phyloP scores from a whole-genome alignment of 768 basidiomycete species.

The Serendipita vermifera region DNA sequence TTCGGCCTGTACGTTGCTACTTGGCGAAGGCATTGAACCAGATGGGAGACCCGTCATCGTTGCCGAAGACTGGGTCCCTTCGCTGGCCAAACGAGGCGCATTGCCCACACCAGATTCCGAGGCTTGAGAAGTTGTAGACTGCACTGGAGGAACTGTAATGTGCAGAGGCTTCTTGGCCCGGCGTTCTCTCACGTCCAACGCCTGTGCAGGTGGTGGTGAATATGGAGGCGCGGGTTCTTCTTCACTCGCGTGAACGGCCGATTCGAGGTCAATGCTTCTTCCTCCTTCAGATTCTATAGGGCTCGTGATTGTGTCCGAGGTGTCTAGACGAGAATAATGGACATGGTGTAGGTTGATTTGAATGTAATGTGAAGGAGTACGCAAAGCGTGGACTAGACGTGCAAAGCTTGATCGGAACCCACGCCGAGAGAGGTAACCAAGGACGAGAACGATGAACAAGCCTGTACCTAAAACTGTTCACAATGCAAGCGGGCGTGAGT shows the following conservation, averaged over 20 bases:
- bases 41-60: neutral
- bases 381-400: neutral
- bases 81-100: neutral
- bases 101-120: neutral
- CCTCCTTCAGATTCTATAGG: too few relatives aligned
- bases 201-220: neutral
- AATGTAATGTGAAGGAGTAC: neutral
- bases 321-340: neutral
- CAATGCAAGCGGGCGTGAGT: too few relatives aligned
- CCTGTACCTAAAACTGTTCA: neutral
- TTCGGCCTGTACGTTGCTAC: too few relatives aligned
- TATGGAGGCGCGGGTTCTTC: constrained; percentile 4
- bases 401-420: neutral
- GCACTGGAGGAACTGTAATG: neutral
- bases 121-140: neutral
- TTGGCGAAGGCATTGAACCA: neutral
- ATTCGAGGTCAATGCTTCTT: neutral
- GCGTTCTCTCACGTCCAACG: neutral
- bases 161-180: neutral
- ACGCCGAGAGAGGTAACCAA: neutral
- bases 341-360: neutral
- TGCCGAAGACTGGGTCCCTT: neutral
- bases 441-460: neutral
- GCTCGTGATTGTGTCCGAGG: neutral
- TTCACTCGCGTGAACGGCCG: neutral